phyloP scores from a whole-genome alignment of 2,329 filamentous ascomycete genomes.

The Chaetomium olivaceum region DNA sequence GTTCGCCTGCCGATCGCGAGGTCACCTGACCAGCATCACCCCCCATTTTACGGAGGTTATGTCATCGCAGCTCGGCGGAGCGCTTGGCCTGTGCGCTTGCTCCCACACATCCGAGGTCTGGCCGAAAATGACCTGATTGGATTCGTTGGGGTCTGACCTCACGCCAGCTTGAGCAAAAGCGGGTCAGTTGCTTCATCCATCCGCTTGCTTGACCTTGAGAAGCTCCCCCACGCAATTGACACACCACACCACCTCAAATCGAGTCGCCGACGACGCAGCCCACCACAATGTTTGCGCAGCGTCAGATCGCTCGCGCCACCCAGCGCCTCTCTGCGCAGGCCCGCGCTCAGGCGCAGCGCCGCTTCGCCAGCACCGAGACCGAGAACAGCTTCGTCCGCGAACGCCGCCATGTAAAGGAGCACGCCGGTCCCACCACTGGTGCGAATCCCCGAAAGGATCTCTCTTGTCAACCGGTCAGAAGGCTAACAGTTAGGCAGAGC shows the following conservation, averaged over 20 bases:
- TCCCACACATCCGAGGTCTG: conserved; percentile 27
- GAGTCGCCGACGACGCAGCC: conserved; percentile 16
- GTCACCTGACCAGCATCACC: conserved; percentile 19
- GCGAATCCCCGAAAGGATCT: conserved; percentile 38
- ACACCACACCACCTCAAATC: conserved; percentile 16
- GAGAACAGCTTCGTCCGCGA: conserved; percentile 95
- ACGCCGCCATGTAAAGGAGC: conserved; percentile 84
- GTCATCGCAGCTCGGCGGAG: conserved; percentile 19
- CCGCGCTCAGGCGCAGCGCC: conserved; percentile 65
- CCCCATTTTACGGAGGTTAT: background rate
- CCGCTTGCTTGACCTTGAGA: conserved; percentile 16
- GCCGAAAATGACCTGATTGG: conserved; percentile 33
- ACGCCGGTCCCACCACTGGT: conserved; percentile 84
- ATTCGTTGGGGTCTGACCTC: conserved; percentile 31
- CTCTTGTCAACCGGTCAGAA: background rate
- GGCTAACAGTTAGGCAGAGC: conserved; percentile 58
- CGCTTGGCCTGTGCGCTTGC: conserved; percentile 10
- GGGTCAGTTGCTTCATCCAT: conserved; percentile 29
- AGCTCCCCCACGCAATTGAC: conserved; percentile 19
- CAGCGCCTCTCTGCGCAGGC: conserved; percentile 61
- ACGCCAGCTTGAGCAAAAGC: conserved; percentile 26
- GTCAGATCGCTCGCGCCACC: conserved; percentile 23
- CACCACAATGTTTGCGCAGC: conserved; percentile 26
- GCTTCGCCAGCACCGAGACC: conserved; percentile 65
- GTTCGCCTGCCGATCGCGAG: conserved; percentile 16